A percentile compares a stretch with the other conserved stretches of the same genome.
These are phyloP conservation scores for Exophiala xenobiotica DNA, from an alignment of 2,329 filamentous ascomycete species.

Conservation along the genomic window DNA sequence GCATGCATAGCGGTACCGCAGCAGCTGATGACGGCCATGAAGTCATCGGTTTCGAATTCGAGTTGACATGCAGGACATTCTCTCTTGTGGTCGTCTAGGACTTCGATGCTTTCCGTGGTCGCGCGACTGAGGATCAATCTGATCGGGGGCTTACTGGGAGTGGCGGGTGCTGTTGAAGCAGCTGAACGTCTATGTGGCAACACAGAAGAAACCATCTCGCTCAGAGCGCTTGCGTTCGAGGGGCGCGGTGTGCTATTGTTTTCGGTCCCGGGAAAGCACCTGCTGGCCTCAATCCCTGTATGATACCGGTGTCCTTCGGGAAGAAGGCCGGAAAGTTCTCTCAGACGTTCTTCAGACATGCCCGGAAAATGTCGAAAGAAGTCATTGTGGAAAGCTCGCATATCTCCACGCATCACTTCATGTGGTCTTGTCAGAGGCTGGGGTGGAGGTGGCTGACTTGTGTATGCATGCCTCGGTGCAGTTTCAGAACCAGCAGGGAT, in stretches of 20 bases:
- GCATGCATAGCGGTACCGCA: slow-evolving; percentile 26
- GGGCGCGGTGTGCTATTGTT: not conserved
- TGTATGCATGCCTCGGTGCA: slow-evolving; percentile 4
- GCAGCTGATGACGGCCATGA: slow-evolving; percentile 25
- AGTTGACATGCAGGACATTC: slow-evolving; percentile 28
- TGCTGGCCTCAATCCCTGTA: too few species aligned
- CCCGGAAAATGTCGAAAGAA: slow-evolving; percentile 5
- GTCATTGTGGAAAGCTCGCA: slow-evolving; percentile 2
- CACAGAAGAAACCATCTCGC: not conserved
- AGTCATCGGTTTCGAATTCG: slow-evolving; percentile 25
- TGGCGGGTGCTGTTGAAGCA: not conserved
- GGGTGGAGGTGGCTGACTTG: slow-evolving; percentile 4
- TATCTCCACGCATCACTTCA: not conserved
- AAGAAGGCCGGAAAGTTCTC: slow-evolving; percentile 11
- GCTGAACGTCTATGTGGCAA: slow-evolving; percentile 2
- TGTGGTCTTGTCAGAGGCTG: not conserved
- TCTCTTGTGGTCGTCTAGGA: slow-evolving; percentile 23
- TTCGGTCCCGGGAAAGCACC: not conserved
- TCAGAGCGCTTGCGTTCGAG: not conserved
- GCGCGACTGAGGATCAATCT: slow-evolving; percentile 23
- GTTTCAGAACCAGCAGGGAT: not conserved
- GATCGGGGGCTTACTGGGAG: slow-evolving; percentile 8
- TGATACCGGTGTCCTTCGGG: too few species aligned
- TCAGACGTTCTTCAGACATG: slow-evolving; percentile 6
- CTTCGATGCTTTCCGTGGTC: slow-evolving; percentile 18